Conservation (phyloP, 2,329 filamentous ascomycete species). For the Paramyrothecium sp. region DNA sequence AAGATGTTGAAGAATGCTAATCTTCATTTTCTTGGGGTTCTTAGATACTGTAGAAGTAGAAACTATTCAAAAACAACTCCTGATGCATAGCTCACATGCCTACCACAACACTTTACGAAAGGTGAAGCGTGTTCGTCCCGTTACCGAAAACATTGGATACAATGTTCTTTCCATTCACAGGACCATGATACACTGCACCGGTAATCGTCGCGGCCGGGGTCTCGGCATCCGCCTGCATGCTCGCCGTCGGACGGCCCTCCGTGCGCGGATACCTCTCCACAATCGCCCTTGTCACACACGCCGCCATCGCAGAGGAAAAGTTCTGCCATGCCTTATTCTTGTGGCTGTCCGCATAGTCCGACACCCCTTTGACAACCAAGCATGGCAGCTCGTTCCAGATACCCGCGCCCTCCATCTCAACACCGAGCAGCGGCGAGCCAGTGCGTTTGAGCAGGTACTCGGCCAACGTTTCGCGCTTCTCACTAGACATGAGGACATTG, state of each 20-base stretch:
- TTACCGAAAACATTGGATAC: not conserved
- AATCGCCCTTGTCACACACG: not conserved
- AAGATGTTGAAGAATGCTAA: too few relatives aligned
- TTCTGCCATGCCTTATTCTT: constrained; percentile 1
- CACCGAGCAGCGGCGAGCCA: not conserved
- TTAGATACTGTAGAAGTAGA: too few relatives aligned
- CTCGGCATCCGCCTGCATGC: not conserved
- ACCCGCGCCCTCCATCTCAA: constrained; percentile 3
- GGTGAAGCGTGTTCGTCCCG: too few relatives aligned
- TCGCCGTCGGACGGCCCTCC: not conserved
- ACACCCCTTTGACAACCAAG: not conserved
- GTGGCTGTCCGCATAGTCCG: constrained; percentile 1
- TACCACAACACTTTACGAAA: too few relatives aligned
- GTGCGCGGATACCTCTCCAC: not conserved
- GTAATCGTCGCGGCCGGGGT: not conserved
- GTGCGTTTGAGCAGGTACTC: not conserved
- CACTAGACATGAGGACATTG: not conserved
- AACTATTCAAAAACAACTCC: too few relatives aligned
- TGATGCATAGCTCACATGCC: too few relatives aligned
- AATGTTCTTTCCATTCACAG: not conserved
- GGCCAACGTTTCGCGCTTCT: not conserved
- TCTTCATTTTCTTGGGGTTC: too few relatives aligned
- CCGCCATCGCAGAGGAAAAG: not conserved
- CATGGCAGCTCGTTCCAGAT: not conserved
- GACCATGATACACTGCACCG: not conserved